Conservation (phyloP, 768 basidiomycete genomes). For the Boletus reticuloceps region DNA sequence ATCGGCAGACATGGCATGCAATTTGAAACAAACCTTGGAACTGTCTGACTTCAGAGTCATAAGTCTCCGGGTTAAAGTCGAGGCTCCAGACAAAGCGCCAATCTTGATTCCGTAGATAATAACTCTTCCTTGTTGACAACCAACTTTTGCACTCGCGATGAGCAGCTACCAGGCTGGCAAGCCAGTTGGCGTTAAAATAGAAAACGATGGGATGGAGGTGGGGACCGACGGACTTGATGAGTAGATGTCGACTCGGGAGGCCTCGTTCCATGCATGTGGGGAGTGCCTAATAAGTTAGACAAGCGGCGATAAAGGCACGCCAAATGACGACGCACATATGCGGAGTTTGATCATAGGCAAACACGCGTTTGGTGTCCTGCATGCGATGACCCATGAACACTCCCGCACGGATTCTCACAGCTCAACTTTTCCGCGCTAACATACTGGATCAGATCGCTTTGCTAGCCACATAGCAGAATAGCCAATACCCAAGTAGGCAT, state of each 20-base stretch:
- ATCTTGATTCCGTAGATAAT: not conserved
- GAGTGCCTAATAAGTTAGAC: not conserved
- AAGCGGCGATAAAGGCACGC: slow-evolving; percentile 1
- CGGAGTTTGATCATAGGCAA: not conserved
- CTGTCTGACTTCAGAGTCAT: not conserved
- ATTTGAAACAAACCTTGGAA: slow-evolving; percentile 10
- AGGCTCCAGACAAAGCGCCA: not conserved
- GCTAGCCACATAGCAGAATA: not conserved
- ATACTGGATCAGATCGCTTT: slow-evolving; percentile 4
- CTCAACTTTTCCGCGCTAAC: not conserved
- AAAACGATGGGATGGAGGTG: not conserved
- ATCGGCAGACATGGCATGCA: not conserved
- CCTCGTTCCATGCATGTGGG: not conserved
- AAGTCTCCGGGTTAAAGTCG: not conserved
- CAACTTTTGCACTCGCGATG: not conserved
- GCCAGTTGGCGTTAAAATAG: not conserved
- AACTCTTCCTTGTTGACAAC: not conserved
- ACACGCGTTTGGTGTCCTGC: slow-evolving; percentile 8
- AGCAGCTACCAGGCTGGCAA: not conserved
- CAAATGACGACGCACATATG: not conserved
- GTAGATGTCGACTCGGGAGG: not conserved
- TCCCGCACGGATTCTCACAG: not conserved
- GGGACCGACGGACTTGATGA: not conserved
- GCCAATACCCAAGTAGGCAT: not conserved
- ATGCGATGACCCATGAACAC: too few relatives aligned